Base-by-base conservation (phyloP, 192 early-diverging fungal genomes). In the Mortierella hygrophila region DNA sequence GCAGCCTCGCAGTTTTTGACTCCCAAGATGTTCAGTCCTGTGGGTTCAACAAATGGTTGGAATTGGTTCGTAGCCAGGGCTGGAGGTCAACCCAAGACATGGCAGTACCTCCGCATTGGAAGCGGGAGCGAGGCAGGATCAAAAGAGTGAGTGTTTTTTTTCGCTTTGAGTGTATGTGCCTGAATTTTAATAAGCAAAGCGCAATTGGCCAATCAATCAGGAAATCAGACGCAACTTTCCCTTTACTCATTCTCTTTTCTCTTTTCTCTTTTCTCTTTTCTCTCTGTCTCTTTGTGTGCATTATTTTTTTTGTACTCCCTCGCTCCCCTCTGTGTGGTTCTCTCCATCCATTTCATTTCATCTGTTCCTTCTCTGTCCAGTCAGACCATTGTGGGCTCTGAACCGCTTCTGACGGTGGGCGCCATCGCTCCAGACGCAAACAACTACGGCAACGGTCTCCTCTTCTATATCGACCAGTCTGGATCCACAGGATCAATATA, bases 391-490 rank as follows among this genome's bases (percentile, higher is more conserved):
- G 41, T 38, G 84, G 84, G 84, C 84, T 86, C 70, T 23, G 84
- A 80, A 55, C 76, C 71, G 26, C 71, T 86, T 2, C 74, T 80
- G 78, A 86, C 84, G 4, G 79, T 78, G 32, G 84, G 84, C 73
- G 79, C 79, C 3, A 86, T 86, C 60, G 84, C 79, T 29, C 84
- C 72, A 41, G 76, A 81, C 29, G 26, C n/a, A 32, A 23, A 29
- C 10, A 77, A 68, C 68, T 81, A 60, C 80, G 78, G 83, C 13
- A 81, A 81, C 23, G 84, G 84, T 4, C 46, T 73, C 3, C 40
- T 86, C n/a, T 81, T 81, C 47, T 13, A 72, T 0, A 78, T 86
- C 13, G 79, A 76, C 7, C 74, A 78, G 76, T 80, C 79, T 69
- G 84, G 84, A 73, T 68, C 76, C 0, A 6, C 71, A 5, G 84